Base-by-base conservation (phyloP, 768 basidiomycete genomes). In the Pulveroboletus sp. region DNA sequence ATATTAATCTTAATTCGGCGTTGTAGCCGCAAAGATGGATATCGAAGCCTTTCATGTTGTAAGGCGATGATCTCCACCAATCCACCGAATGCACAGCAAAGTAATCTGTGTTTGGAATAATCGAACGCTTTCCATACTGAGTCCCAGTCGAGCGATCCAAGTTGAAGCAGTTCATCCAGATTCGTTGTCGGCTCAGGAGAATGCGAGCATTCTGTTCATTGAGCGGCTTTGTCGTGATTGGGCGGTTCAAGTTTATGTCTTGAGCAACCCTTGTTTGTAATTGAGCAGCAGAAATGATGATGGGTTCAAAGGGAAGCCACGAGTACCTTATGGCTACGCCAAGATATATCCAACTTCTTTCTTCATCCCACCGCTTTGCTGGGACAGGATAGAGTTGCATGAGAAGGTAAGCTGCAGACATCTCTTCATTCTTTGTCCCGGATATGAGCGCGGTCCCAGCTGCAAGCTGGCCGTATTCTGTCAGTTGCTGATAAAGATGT, bases 111-210 rank as follows among this genome's bases (percentile, higher is more conserved):
- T 86, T 81, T 52, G 75, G 75, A 63, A 97, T 84, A 38, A 89
- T 90, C 16, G 89, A 83, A 0, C 82, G 79, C 68, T 92, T 92
- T 47, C 94, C 94, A 67, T 94, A 92, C 65, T 94, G 87, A 16
- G 84, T 85, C 5, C 89, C 84, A 8, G 88, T 86, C 6, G 91
- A 94, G 20, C 91, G 84, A 66, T 97, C 94, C 35, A 95, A 72
- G 67, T 94, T 91, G 70, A 87, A 90, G 67, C 90, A 94, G 62
- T 85, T 88, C 49, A 95, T 69, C 93, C 93, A 97, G 6, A 88
- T 79, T 19, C 93, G 81, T 44, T 91, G 90, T 35, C 94, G 84
- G 62, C 94, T 95, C 47, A 93, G 79, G 69, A 93, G 81, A 69
- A 94, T 88, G 34, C 94, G 80, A 7, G 87, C 86, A 50, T 89